Evolutionary conservation across 257 asterid species (phyloP).

Genomic region (Handroanthus guayacan): DNA sequence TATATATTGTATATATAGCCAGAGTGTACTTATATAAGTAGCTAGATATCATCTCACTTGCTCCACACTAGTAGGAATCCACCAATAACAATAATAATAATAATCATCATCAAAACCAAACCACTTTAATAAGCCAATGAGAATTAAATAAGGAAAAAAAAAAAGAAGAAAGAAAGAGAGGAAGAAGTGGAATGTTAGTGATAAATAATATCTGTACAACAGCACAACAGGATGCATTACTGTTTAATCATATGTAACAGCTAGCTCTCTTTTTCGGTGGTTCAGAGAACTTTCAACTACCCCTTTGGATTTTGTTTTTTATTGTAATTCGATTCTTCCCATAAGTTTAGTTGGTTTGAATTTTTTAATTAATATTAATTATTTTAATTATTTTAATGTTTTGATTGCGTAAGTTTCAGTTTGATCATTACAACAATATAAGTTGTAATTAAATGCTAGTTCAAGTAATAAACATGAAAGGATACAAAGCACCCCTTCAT

Average conservation of each 20-base stretch:
- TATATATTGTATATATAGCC: neutral
- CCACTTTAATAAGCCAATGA: neutral
- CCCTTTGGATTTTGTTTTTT: conserved; percentile 6
- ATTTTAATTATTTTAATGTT: no score
- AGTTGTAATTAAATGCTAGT: no score
- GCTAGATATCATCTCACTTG: no score
- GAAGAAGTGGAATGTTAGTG: no score
- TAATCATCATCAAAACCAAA: neutral
- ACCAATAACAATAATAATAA: no score
- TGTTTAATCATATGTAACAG: neutral
- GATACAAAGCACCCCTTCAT: no score
- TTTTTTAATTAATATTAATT: neutral
- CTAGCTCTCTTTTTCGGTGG: neutral
- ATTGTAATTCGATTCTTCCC: neutral
- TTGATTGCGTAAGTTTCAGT: no score
- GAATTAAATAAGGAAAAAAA: neutral
- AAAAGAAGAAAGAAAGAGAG: no score
- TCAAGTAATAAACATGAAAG: no score
- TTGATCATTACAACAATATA: no score
- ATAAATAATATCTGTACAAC: neutral
- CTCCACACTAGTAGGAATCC: no score
- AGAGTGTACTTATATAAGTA: neutral
- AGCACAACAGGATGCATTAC: neutral
- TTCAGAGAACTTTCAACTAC: conserved; percentile 27
- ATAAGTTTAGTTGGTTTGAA: neutral